Evolutionary conservation across 2,329 filamentous ascomycete species (phyloP), one percentile per base, ranked within the genome.

Genomic region (Monilinia vaccinii-corymbosi): DNA sequence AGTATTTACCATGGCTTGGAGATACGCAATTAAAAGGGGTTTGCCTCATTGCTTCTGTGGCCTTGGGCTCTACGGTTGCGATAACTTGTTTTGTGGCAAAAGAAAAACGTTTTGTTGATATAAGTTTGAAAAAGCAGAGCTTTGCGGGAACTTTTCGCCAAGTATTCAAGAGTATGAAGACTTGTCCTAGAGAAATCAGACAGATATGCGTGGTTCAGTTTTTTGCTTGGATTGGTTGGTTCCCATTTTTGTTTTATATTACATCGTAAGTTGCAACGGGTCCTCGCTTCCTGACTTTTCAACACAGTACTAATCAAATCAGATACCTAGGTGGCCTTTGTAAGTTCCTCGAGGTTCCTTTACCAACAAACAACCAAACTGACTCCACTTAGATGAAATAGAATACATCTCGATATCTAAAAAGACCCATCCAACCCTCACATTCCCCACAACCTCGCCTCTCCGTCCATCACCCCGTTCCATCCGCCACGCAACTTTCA

Each of bases 181-280:
- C 32, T 23, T 46, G 57, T 21, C 61, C 60, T 21, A 58, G 13
- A 42, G 49, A 45, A 14, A 60, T 64, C 23, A 48, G 42, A 46
- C 60, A 58, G 36, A 63, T 71, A 3, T 71, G 66, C 47, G 44
- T 61, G 16, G 63, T 69, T 32, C 69, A 71, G 40, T 70, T 71
- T 36, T 68, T 67, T 56, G 64, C 71, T 18, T 72, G 70, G 70
- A 62, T 73, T 32, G 70, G 68, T 3, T 74, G 72, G 72, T 74
- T 72, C 61, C 68, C 68, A 6, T 73, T 73, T 58, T 62, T 74
- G 14, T 74, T 70, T 49, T 73, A 74, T 58, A 68, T 65, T 47
- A 69, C 71, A 11, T 71, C 60, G 48, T 72, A 63, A 58, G 58
- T 60, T 18, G 10, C 10, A 34, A n/a, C n/a, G n/a, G n/a, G 3